Base-by-base conservation (phyloP, 345 rosid genomes). In the Corymbia maculata region DNA sequence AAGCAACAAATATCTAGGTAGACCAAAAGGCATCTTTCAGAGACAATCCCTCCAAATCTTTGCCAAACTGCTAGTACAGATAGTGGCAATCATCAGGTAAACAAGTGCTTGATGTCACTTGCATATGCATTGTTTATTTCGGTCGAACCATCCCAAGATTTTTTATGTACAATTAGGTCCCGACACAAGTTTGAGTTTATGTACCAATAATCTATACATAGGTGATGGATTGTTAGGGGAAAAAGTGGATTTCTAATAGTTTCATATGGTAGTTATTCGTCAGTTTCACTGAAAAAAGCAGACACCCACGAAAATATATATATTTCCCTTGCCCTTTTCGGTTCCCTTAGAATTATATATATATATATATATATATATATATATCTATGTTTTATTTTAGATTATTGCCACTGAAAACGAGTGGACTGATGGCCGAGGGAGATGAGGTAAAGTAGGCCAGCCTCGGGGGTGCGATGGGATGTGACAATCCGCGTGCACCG, bases 311-410 rank as follows among this genome's bases (percentile, higher is more conserved):
- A 36, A 52, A 52, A 52, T 9, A 50, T 50, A 50, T 50, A 50
- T 11, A 50, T 52, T 52, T 1, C 53, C n/a, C 66, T 24, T 2
- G 42, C 42, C 42, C 42, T 24, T 24, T 57, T 24, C 2, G 13
- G 64, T 57, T 57, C 28, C 28, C 28, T 22, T 8, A 10, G 12
- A 36, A 36, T 36, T 5, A 4, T 15, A 52, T 6, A 52, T 52
- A 6, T 16, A 17, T 8, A 55, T 24, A 24, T 4, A 24, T 57
- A 8, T 7, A 2, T 8, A 0, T 8, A 22, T 22, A 8, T 1
- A 57, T 5, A 12, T 13, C 12, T 26, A 61, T 61, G 3, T 30
- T 8, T 30, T 68, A 32, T 15, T 68, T 30, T 68, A 32, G 21
- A 45, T 32, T 8, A 42, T 19, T 10, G 49, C 28, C 49, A 36